Evolutionary conservation across 1,139 yeast genomes (phyloP).

Genomic region (Pichia cactophila): DNA sequence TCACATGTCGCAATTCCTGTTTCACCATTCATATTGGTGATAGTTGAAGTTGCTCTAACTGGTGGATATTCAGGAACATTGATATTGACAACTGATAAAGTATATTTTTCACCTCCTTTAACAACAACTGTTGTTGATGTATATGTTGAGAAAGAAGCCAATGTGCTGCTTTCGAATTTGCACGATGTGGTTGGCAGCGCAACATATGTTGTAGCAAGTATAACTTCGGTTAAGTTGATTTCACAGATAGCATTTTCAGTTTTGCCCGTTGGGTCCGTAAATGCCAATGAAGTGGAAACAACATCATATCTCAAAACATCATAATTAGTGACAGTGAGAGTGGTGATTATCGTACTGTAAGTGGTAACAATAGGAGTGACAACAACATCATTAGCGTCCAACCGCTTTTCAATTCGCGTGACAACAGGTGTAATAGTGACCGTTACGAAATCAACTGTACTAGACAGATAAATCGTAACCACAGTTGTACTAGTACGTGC

Average conservation of each 20-base stretch:
- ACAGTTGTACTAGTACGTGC: not conserved
- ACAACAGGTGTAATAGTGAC: too few relatives aligned
- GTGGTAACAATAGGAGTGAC: too few relatives aligned
- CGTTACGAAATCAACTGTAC: too few relatives aligned
- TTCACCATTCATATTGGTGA: not conserved
- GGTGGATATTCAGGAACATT: not conserved
- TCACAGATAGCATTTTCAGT: not conserved
- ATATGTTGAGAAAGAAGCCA: not conserved
- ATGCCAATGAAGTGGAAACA: not conserved
- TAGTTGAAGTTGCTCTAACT: not conserved
- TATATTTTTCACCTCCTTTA: not conserved
- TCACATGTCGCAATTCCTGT: not conserved
- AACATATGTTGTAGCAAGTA: not conserved
- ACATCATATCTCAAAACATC: not conserved
- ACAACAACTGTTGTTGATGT: not conserved
- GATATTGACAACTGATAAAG: not conserved
- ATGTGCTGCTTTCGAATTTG: not conserved
- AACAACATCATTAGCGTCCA: too few relatives aligned
- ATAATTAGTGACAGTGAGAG: not conserved
- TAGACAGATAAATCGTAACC: not conserved
- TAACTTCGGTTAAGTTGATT: not conserved
- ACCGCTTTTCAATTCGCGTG: too few relatives aligned
- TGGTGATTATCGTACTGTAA: not conserved
- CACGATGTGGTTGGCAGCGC: not conserved
- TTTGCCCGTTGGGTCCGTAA: not conserved